Conservation (phyloP, 2,329 filamentous ascomycete species). For the Pseudogymnoascus sp. region DNA sequence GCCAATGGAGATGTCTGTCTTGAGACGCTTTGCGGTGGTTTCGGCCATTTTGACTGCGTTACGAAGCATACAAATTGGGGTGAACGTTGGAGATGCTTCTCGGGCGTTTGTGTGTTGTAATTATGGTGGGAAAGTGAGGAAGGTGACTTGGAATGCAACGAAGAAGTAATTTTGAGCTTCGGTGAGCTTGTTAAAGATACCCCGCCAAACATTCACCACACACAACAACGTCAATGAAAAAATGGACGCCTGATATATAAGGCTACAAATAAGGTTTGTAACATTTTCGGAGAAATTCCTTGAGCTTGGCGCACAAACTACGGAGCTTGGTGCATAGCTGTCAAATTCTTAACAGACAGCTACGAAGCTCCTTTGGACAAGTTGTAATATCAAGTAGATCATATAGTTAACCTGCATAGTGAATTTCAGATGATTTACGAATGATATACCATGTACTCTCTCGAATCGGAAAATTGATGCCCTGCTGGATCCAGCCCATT, state of each 20-base stretch:
- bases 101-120: background rate
- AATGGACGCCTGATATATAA: background rate
- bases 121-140: background rate
- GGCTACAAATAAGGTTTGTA: background rate
- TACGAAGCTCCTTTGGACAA: background rate
- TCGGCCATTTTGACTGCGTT: slow-evolving; percentile 54
- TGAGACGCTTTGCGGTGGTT: slow-evolving; percentile 72
- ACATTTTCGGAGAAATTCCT: background rate
- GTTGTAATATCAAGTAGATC: background rate
- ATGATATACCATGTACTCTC: background rate
- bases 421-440: background rate
- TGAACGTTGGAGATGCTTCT: background rate
- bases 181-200: background rate
- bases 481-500: background rate
- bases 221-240: background rate
- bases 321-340: slow-evolving; percentile 1
- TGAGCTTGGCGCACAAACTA: background rate
- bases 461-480: background rate
- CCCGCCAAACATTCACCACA: background rate
- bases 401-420: background rate
- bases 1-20: slow-evolving; percentile 61
- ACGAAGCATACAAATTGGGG: slow-evolving; percentile 36
- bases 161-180: background rate
- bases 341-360: background rate
- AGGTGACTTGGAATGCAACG: background rate